A percentile compares a stretch with the other conserved stretches of the same genome.
Evolutionary conservation across 2,329 filamentous ascomycete species (phyloP).

Genomic region (Aspergillus fijiensis): DNA sequence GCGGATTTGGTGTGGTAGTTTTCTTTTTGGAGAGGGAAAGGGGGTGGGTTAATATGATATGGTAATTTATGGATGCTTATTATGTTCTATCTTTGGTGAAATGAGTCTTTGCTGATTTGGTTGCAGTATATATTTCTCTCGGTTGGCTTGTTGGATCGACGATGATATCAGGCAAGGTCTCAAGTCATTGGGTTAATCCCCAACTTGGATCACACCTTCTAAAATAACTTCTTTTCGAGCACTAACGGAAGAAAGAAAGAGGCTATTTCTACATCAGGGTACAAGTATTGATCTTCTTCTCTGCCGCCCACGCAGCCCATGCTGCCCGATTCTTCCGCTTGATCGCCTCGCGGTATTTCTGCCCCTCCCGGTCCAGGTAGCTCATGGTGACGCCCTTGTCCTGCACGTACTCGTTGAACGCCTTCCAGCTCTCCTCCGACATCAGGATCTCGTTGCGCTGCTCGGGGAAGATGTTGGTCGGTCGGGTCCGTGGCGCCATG

Average conservation of each 20-base stretch:
- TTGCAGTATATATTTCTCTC: neutral
- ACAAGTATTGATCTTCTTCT: neutral
- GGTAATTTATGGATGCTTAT: neutral
- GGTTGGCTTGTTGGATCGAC: neutral
- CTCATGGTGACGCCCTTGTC: slow-evolving; percentile 13
- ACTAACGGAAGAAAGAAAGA: too few relatives aligned
- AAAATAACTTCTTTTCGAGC: too few relatives aligned
- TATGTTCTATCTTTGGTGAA: neutral
- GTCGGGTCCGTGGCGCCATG: slow-evolving; percentile 17
- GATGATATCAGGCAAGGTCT: too few relatives aligned
- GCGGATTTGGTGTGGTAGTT: neutral
- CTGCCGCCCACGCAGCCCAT: neutral
- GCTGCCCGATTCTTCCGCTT: neutral
- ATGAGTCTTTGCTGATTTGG: neutral
- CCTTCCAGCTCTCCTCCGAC: slow-evolving; percentile 13
- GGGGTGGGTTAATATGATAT: neutral
- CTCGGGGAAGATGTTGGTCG: slow-evolving; percentile 20
- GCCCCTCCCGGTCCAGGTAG: slow-evolving; percentile 13
- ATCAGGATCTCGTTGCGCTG: slow-evolving; percentile 20
- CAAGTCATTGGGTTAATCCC: too few relatives aligned
- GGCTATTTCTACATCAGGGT: neutral
- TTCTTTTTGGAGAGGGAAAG: neutral
- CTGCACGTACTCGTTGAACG: slow-evolving; percentile 5
- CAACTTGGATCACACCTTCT: too few relatives aligned
- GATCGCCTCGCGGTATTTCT: neutral